Percentiles rank a stretch among this genome's conserved stretches.
Conservation (phyloP, 2,329 filamentous ascomycete genomes). For the Pseudogymnoascus sp. region DNA sequence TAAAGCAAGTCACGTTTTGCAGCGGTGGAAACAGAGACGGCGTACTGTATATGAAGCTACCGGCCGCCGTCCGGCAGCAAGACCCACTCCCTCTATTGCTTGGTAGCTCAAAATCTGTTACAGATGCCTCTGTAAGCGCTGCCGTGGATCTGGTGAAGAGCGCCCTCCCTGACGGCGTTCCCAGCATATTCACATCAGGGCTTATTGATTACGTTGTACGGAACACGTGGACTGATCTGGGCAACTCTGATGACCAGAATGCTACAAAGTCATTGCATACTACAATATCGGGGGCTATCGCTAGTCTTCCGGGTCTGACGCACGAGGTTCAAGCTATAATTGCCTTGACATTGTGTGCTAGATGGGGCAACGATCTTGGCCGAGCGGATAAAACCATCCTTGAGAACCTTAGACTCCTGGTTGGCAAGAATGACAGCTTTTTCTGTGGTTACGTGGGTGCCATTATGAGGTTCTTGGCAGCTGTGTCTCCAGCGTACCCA, state of each 20-base stretch:
- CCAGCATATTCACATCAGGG: constrained; percentile 37
- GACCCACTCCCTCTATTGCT: constrained; percentile 51
- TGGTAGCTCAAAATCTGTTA: constrained; percentile 29
- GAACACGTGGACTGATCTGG: constrained; percentile 46
- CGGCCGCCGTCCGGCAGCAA: constrained; percentile 49
- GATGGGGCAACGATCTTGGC: constrained; percentile 61
- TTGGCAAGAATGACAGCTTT: constrained; percentile 23
- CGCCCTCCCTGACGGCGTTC: constrained; percentile 27
- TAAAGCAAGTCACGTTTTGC: constrained; percentile 73
- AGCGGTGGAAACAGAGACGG: constrained; percentile 84
- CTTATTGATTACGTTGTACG: constrained; percentile 40
- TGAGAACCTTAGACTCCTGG: constrained; percentile 20
- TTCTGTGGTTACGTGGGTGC: constrained; percentile 28
- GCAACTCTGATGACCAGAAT: constrained; percentile 44
- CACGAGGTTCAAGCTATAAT: constrained; percentile 66
- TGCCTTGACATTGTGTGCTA: constrained; percentile 62
- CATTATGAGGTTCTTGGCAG: constrained; percentile 12
- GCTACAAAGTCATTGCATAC: constrained; percentile 65
- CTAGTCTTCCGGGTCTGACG: constrained; percentile 60
- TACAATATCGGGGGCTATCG: constrained; percentile 61
- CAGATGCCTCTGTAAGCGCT: constrained; percentile 24
- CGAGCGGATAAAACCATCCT: constrained; percentile 35
- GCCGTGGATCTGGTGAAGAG: not conserved
- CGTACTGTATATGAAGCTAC: constrained; percentile 65
- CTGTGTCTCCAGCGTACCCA: constrained; percentile 17